Evolutionary conservation across 345 rosid genomes (phyloP), one percentile per base, ranked within the genome.

Genomic region (Eucalyptus camaldulensis): DNA sequence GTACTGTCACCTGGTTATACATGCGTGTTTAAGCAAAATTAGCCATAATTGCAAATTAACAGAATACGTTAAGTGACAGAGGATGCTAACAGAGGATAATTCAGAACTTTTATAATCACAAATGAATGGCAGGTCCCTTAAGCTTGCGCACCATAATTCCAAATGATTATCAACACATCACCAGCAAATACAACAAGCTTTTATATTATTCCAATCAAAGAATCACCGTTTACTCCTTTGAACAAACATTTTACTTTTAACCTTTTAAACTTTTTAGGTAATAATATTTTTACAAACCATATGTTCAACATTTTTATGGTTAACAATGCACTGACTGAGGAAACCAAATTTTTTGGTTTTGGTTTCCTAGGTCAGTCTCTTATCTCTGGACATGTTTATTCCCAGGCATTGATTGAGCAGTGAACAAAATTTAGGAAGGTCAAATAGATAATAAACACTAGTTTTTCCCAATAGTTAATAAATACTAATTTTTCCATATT

Each of bases 1-100:
- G 99, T 85, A 98, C 96, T 10, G 99, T 95, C 15, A 98, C 99
- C 99, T 98, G 92, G 85, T 76, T 43, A 76, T 21, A 76, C 85
- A 40, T 40, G 27, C 40, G 25, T 21, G 85, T 76, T 40, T 76
- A 40, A 76, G 29, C 29, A 76, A 76, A 76, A 76, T 76, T 24
- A 76, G 47, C 85, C 47, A 1, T 21, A 76, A 76, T 76, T 37
- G 85, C 83, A 76, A 40, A 76, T 40, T 40, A 76, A 76, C 29
- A 11, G 47, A 40, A 76, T 76, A 37, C 44, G 2, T 76, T 76
- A 76, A 76, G 27, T 40, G 47, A 40, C 14, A 40, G 85, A 76
- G 5, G 29, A 76, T 40, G 47, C 47, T 76, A 12, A 76, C 15
- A 40, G 14, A 76, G 83, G 47, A 76, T 76, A 40, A 76, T 76